A percentile compares a stretch with the other conserved stretches of the same genome.
Conservation (phyloP, 2,329 filamentous ascomycete species). For the Pestalotiopsis sp. region DNA sequence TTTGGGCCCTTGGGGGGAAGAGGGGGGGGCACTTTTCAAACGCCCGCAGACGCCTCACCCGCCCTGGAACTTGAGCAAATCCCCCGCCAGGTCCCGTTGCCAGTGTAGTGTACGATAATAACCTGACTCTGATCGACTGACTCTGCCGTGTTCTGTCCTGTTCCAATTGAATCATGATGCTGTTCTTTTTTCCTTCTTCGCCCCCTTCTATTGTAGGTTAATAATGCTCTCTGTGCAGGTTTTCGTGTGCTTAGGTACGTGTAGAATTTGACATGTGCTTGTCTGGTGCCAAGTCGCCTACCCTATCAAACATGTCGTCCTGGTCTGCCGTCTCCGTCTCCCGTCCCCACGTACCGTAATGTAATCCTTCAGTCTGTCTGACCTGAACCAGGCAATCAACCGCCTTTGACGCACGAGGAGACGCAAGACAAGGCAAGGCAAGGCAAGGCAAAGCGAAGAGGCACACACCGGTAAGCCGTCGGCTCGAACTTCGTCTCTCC, state of each 20-base stretch:
- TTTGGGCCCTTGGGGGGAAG: neutral
- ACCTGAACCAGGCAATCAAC: neutral
- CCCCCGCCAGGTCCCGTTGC: too few species aligned
- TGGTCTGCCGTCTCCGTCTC: neutral
- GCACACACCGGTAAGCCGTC: neutral
- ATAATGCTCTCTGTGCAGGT: too few species aligned
- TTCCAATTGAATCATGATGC: too few species aligned
- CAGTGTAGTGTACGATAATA: too few species aligned
- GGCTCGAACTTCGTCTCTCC: neutral
- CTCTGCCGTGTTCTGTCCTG: too few species aligned
- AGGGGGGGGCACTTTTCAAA: neutral
- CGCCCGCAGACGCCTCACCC: neutral
- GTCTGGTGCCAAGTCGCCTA: neutral
- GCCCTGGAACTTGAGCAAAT: neutral
- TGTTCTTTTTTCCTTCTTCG: too few species aligned
- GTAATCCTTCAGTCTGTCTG: neutral
- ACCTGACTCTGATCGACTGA: too few species aligned
- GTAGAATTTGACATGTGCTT: neutral
- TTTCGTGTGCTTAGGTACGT: neutral
- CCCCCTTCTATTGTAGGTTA: too few species aligned
- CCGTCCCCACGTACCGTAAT: neutral
- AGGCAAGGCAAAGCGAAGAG: neutral
- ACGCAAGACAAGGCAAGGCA: too few species aligned
- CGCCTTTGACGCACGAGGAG: neutral
- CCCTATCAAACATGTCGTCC: neutral